Conservation (phyloP, 306 rosid species). For the cucumber (Cucumis sativus) region Cucumber_9930_V3 NC_026656.2:19282001-19282500, state of each 20-base stretch:
- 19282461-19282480: neutral
- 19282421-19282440: constrained; percentile 41
- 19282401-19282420: constrained; percentile 58
- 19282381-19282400: constrained; percentile 89
- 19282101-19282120: neutral
- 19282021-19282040: neutral
- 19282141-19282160: constrained; percentile 1
- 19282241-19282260: constrained; percentile 36
- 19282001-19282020: neutral
- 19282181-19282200: neutral
- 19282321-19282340: constrained; percentile 61
- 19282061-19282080: neutral
- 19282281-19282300: constrained; percentile 76
- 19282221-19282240: neutral
- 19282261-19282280: constrained; percentile 86
- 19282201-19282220: neutral
- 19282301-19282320: constrained; percentile 92
- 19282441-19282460: neutral
- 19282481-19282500: neutral
- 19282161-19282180: neutral
- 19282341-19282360: constrained; percentile 69
- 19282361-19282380: constrained; percentile 62
- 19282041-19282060: neutral
- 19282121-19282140: neutral
- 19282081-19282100: neutral